phyloP scores from a whole-genome alignment of 768 basidiomycete species.

The Termitomyces sp. region DNA sequence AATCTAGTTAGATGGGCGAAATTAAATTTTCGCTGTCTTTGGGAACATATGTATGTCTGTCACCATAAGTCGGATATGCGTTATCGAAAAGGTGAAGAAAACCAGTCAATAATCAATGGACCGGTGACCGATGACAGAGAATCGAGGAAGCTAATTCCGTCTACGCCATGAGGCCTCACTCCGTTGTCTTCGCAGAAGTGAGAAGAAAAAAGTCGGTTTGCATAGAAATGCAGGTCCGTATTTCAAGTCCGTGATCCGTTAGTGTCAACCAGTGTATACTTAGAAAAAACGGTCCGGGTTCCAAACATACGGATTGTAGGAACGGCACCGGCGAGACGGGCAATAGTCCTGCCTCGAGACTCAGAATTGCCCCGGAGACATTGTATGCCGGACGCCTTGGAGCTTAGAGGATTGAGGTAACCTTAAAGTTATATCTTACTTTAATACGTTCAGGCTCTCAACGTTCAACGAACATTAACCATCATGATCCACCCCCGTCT shows the following conservation, averaged over 20 bases:
- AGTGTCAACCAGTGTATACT: background rate
- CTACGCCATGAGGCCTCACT: background rate
- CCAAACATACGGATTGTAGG: background rate
- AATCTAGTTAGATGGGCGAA: background rate
- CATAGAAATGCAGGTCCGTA: background rate
- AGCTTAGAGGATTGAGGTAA: background rate
- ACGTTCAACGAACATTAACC: too few species aligned
- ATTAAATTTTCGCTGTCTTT: background rate
- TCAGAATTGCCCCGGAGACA: background rate
- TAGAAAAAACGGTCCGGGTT: background rate
- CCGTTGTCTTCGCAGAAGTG: conserved; percentile 8
- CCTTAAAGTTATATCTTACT: background rate
- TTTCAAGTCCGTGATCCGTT: conserved; percentile 6
- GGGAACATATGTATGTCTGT: too few species aligned
- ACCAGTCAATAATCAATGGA: background rate
- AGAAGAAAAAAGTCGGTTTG: background rate
- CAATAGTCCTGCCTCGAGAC: too few species aligned
- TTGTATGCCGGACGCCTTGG: background rate
- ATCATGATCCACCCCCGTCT: background rate
- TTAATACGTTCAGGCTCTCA: background rate
- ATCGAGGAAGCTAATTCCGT: background rate
- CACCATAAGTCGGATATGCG: background rate
- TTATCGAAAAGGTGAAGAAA: background rate
- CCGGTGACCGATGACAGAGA: background rate
- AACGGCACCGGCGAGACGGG: background rate